Base-by-base conservation (phyloP, 768 basidiomycete species). In the Sporobolomyces pararoseus region DNA sequence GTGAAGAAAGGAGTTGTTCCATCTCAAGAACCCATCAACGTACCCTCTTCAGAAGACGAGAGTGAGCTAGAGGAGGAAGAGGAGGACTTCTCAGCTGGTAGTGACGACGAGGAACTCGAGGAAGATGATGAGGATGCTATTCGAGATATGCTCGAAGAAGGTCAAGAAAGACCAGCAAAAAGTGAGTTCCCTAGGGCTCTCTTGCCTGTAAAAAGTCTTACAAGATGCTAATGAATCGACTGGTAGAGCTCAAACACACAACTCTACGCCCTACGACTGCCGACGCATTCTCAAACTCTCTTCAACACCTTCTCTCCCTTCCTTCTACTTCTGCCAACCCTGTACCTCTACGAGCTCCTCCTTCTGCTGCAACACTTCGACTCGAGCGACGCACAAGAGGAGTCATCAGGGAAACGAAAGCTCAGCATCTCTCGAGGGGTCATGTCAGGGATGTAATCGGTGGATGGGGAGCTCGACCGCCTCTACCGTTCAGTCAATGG, bases 381-480 rank as follows among this genome's bases (percentile, higher is more conserved):
- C 75, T 77, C 62, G 76, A 77, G 62, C 67, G 74, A 17, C 67
- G 70, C 10, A 71, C 75, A 19, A 63, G 66, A 25, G 63, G 52
- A 34, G 70, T 72, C 52, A 50, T 76, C 10, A 68, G 71, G 47
- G 71, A 71, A 31, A 75, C 71, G n/a, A 76, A 75, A 49, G 71
- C 74, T 19, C 63, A 71, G 39, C 70, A 73, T 50, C 57, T 71
- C 47, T 71, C 69, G 42, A 67, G 77, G 21, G 77, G 77, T 0
- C 76, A 76, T 59, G 75, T 77, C 37, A 47, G 62, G n/a, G 77
- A 77, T 57, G 72, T 77, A 7, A 77, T 77, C n/a, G 76, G 64
- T 32, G 77, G 77, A 1, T 76, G 77, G 77, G 69, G 51, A 1
- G 42, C 75, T 21, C 70, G 76, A 27, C 75, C 76, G 1, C 66